These are phyloP conservation scores for Acanthamoeba culbertsoni DNA, from an alignment of 208 protist genomes.

Conservation along the genomic window DNA sequence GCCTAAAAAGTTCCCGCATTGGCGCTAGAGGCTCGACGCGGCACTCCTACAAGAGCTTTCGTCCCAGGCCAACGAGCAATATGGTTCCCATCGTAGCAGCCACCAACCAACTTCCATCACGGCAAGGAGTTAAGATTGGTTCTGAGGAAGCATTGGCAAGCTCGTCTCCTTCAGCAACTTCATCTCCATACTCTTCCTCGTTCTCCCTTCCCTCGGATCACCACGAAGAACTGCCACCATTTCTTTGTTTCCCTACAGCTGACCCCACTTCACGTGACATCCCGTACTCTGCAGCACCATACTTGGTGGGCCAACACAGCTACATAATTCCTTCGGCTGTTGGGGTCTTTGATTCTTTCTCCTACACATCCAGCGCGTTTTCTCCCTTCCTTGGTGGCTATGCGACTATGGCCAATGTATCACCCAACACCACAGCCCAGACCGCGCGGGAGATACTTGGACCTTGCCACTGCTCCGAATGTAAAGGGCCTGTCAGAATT, in stretches of 20 bases:
- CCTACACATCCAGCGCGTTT: background rate
- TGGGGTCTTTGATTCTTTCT: background rate
- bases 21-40: background rate
- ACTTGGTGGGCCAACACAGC: no score
- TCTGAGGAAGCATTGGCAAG: no score
- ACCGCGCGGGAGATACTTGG: background rate
- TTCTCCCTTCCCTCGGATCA: background rate
- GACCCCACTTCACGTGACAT: no score
- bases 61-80: background rate
- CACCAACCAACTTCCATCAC: background rate
- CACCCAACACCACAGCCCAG: background rate
- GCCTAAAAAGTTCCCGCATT: background rate
- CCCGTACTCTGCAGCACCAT: no score
- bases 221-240: no score
- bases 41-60: background rate
- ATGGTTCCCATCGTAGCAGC: background rate
- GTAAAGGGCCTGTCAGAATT: no score
- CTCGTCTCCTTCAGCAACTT: background rate
- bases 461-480: no score
- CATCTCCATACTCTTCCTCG: background rate
- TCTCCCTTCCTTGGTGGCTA: background rate
- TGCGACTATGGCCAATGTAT: background rate
- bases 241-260: no score
- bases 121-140: no score
- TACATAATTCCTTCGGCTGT: background rate